These are phyloP conservation scores for Leptomonas seymouri DNA, from an alignment of 208 protist genomes.

Conservation along the genomic window DNA sequence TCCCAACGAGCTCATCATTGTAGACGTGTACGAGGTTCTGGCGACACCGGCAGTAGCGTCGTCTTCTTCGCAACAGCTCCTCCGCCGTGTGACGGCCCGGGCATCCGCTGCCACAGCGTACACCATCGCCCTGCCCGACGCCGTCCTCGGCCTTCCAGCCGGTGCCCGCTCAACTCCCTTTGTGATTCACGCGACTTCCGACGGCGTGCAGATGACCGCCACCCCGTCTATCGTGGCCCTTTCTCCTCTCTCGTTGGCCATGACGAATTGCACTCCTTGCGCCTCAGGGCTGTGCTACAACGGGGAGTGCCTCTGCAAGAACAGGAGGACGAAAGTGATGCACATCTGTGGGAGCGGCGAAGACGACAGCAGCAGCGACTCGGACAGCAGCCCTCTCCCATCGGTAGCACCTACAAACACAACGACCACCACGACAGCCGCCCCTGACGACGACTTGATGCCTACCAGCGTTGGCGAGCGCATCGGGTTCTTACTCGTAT, in stretches of 20 bases:
- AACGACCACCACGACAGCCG: not conserved
- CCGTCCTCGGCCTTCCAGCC: conserved; percentile 11
- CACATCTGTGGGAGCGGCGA: conserved; percentile 16
- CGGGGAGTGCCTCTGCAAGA: conserved; percentile 38
- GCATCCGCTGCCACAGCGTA: conserved; percentile 18
- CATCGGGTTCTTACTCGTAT: conserved; percentile 34
- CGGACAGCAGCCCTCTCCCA: conserved; percentile 33
- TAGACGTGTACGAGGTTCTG: conserved; percentile 26
- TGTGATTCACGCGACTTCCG: conserved; percentile 35
- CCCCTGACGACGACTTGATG: conserved; percentile 3
- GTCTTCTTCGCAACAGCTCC: conserved; percentile 6
- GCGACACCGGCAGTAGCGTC: not conserved
- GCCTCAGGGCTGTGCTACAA: conserved; percentile 48
- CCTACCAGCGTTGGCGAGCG: conserved; percentile 26
- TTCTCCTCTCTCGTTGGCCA: conserved; percentile 58
- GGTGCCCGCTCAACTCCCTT: conserved; percentile 10
- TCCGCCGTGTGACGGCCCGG: conserved; percentile 24
- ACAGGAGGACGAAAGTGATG: conserved; percentile 24
- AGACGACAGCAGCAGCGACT: conserved; percentile 15
- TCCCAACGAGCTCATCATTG: conserved; percentile 23
- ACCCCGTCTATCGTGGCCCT: conserved; percentile 45
- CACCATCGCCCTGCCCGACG: conserved; percentile 29
- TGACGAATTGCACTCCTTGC: conserved; percentile 49
- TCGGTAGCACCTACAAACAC: conserved; percentile 24
- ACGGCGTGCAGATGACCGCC: conserved; percentile 41